These are phyloP conservation scores for Myrica gale DNA, from an alignment of 306 rosid genomes.

Conservation along the genomic window DNA sequence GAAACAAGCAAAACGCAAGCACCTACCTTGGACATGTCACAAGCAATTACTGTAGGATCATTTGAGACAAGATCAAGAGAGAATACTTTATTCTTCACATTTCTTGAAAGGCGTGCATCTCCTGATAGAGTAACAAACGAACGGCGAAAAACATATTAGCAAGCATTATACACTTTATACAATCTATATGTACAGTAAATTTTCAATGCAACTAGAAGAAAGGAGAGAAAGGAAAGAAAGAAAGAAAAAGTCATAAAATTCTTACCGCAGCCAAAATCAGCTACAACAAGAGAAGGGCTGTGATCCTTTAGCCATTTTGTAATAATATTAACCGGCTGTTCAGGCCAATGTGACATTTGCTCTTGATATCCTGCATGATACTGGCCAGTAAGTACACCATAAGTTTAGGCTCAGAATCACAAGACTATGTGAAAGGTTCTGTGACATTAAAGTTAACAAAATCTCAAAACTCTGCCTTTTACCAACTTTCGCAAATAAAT, in stretches of 20 bases:
- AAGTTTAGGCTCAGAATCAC: slow-evolving; percentile 17
- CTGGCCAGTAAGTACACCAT: slow-evolving; percentile 48
- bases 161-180: not conserved
- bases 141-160: not conserved
- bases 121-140: slow-evolving; percentile 45
- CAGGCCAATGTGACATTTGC: slow-evolving; percentile 95
- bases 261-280: slow-evolving; percentile 99
- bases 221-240: not conserved
- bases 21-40: slow-evolving; percentile 89
- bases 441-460: not conserved
- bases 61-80: slow-evolving; percentile 88
- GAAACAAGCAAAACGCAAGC: slow-evolving; percentile 12
- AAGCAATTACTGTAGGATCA: slow-evolving; percentile 74
- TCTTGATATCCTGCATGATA: slow-evolving; percentile 92
- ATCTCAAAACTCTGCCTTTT: not conserved
- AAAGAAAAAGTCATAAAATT: not conserved
- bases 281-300: slow-evolving; percentile 66
- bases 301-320: slow-evolving; percentile 75
- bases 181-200: not conserved
- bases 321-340: slow-evolving; percentile 76
- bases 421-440: not conserved
- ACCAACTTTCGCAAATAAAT: slow-evolving; percentile 6
- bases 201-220: not conserved
- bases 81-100: slow-evolving; percentile 77
- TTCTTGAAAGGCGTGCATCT: slow-evolving; percentile 81